Evolutionary conservation across 1,284 basidiomycete genomes (phyloP).

Genomic region (Peniophora sp.): DNA sequence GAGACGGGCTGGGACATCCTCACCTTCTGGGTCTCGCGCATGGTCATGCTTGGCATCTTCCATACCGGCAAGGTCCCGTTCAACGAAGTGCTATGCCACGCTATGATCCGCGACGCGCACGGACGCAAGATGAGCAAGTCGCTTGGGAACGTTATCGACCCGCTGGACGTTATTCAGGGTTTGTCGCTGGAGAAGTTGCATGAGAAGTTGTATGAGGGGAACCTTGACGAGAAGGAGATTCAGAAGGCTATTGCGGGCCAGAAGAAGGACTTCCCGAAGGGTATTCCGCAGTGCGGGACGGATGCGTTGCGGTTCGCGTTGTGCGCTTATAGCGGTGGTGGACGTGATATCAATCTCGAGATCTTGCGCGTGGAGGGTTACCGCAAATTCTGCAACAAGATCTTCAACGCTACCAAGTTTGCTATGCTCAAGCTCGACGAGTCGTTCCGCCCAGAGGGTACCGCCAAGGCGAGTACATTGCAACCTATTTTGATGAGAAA

Average conservation of each 20-base stretch:
- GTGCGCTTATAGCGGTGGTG: constrained; percentile 89
- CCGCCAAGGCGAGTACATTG: constrained; percentile 47
- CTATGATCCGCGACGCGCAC: constrained; percentile 98
- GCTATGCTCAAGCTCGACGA: constrained; percentile 92
- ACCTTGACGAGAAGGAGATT: constrained; percentile 93
- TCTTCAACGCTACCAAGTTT: constrained; percentile 99
- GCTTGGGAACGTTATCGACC: constrained; percentile 97
- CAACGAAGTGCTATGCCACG: constrained; percentile 97
- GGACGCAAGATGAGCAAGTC: constrained; percentile 99
- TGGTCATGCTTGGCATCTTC: constrained; percentile 91
- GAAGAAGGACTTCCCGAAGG: constrained; percentile 99
- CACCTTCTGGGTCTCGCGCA: constrained; percentile 99
- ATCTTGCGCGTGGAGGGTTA: constrained; percentile 98
- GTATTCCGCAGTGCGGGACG: constrained; percentile 97
- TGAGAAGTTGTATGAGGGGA: constrained; percentile 83
- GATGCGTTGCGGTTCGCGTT: constrained; percentile 95
- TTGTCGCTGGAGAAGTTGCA: constrained; percentile 80
- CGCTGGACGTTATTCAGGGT: constrained; percentile 93
- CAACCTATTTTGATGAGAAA: neutral
- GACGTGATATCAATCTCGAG: constrained; percentile 93
- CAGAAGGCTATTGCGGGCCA: constrained; percentile 88
- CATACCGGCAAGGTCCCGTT: constrained; percentile 92
- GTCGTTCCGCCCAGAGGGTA: constrained; percentile 68
- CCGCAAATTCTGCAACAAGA: constrained; percentile 99
- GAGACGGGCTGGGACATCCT: constrained; percentile 99